phyloP scores from a whole-genome alignment of 768 basidiomycete species.

The Lactarius deliciosus region DNA sequence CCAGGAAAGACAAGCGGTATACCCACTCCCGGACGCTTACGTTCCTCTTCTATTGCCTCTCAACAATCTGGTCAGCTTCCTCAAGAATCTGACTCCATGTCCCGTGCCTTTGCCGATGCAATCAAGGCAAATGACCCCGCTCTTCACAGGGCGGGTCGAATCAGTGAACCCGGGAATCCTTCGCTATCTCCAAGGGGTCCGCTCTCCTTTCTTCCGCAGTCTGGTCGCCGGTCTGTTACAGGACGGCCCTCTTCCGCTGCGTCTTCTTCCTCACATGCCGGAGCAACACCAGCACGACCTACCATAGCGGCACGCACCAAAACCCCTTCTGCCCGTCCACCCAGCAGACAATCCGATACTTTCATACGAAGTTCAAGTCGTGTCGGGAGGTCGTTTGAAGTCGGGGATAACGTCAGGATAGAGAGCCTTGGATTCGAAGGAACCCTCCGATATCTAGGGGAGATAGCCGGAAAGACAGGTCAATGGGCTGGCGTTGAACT shows the following conservation, averaged over 20 bases:
- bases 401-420: conserved; percentile 83
- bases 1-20: conserved; percentile 52
- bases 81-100: conserved; percentile 56
- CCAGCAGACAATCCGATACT: conserved; percentile 67
- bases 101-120: conserved; percentile 75
- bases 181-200: conserved; percentile 46
- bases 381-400: conserved; percentile 50
- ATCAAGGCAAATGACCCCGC: conserved; percentile 80
- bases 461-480: conserved; percentile 86
- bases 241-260: conserved; percentile 62
- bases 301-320: conserved; percentile 40
- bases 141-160: conserved; percentile 53
- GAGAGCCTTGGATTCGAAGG: conserved; percentile 91
- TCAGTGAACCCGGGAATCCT: conserved; percentile 43
- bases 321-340: conserved; percentile 57
- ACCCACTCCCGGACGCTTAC: conserved; percentile 69
- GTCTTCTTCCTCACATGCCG: conserved; percentile 49
- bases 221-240: conserved; percentile 47
- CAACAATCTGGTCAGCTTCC: conserved; percentile 35
- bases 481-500: conserved; percentile 95
- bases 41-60: conserved; percentile 59
- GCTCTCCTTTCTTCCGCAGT: conserved; percentile 38
- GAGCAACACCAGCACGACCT: conserved; percentile 35
- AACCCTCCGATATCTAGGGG: conserved; percentile 72
- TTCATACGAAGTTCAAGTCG: conserved; percentile 49